phyloP scores from a whole-genome alignment of 2,329 filamentous ascomycete species.

The Zalaria obscura region DNA sequence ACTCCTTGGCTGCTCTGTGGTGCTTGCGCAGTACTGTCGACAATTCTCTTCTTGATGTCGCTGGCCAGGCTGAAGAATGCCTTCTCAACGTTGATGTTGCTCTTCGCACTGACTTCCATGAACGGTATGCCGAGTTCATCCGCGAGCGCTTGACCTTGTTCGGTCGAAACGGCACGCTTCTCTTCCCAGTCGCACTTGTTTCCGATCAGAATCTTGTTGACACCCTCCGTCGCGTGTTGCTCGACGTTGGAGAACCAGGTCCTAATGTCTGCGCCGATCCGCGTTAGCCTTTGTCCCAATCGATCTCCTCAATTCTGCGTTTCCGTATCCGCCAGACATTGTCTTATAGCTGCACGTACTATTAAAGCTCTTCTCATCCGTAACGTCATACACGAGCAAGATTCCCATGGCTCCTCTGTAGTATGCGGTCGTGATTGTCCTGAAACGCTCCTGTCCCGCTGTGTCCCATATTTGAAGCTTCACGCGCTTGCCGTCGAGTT shows the following conservation, averaged over 20 bases:
- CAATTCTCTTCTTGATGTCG: slow-evolving; percentile 97
- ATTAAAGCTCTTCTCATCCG: slow-evolving; percentile 88
- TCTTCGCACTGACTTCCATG: slow-evolving; percentile 96
- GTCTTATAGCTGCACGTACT: slow-evolving; percentile 43
- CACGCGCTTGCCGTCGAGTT: slow-evolving; percentile 95
- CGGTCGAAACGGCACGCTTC: slow-evolving; percentile 86
- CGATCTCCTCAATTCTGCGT: too few species aligned
- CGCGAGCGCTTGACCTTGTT: slow-evolving; percentile 83
- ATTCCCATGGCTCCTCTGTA: slow-evolving; percentile 98
- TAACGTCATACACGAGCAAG: slow-evolving; percentile 94
- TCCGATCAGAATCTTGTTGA: slow-evolving; percentile 98
- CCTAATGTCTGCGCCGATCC: slow-evolving; percentile 60
- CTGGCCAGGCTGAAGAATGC: slow-evolving; percentile 90
- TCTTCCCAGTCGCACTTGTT: slow-evolving; percentile 99
- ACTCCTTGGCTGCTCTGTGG: slow-evolving; percentile 9
- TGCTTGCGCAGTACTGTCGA: slow-evolving; percentile 49
- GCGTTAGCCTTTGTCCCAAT: too few species aligned
- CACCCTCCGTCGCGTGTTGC: slow-evolving; percentile 93
- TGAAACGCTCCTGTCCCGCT: slow-evolving; percentile 93
- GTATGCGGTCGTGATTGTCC: slow-evolving; percentile 97
- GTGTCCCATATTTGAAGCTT: slow-evolving; percentile 99
- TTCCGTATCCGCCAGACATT: too few species aligned
- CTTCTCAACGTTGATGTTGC: slow-evolving; percentile 99
- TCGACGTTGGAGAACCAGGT: slow-evolving; percentile 99
- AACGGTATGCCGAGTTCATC: slow-evolving; percentile 96